Evolutionary conservation across 345 rosid genomes (phyloP).

Genomic region (Hevea brasiliensis): DNA sequence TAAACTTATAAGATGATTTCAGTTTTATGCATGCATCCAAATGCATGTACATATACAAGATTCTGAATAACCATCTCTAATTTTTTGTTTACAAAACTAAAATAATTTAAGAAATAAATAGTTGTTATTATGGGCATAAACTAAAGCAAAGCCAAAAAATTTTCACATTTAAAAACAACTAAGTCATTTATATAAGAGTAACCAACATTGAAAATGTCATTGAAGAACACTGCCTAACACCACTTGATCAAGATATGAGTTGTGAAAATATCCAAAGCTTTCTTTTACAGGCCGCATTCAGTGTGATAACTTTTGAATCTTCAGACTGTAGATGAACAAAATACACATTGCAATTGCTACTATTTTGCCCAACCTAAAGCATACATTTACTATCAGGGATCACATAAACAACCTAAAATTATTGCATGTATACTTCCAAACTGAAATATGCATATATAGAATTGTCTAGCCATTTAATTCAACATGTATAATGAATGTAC

Average conservation of each 20-base stretch:
- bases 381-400: neutral
- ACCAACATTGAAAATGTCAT: neutral
- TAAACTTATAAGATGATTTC: neutral
- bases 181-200: neutral
- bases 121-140: too few relatives aligned
- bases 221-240: neutral
- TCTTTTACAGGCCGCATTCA: neutral
- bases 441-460: neutral
- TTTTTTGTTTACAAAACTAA: too few relatives aligned
- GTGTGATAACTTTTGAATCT: neutral
- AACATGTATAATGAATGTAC: neutral
- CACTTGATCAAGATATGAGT: neutral
- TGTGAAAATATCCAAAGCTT: neutral
- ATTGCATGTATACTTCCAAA: neutral
- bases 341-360: neutral
- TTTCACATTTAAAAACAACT: neutral
- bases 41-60: neutral
- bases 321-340: neutral
- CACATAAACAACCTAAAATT: neutral
- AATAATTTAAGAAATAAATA: too few relatives aligned
- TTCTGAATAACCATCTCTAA: neutral
- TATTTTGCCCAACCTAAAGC: neutral
- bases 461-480: neutral
- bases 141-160: too few relatives aligned
- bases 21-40: too few relatives aligned